These are phyloP conservation scores for Mycena olivaceomarginata DNA, from an alignment of 768 basidiomycete genomes.

Conservation along the genomic window DNA sequence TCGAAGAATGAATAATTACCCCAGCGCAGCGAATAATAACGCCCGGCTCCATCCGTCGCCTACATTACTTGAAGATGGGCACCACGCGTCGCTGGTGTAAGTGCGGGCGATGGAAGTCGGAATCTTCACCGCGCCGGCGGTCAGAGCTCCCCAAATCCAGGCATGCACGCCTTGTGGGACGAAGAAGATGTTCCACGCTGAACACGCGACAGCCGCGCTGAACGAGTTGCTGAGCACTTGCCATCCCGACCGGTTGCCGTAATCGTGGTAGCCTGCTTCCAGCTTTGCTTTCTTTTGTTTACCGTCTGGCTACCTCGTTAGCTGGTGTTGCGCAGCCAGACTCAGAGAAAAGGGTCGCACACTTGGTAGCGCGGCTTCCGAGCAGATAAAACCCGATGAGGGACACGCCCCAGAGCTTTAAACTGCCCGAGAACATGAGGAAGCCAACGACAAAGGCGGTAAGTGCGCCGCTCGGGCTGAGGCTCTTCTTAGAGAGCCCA, in stretches of 20 bases:
- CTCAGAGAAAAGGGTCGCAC: slow-evolving; percentile 58
- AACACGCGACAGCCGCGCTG: slow-evolving; percentile 74
- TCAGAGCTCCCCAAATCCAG: slow-evolving; percentile 45
- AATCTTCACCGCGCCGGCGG: slow-evolving; percentile 50
- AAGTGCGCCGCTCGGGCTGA: slow-evolving; percentile 85
- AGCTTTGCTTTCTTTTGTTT: slow-evolving; percentile 84
- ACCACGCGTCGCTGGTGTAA: slow-evolving; percentile 73
- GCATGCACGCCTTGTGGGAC: slow-evolving; percentile 65
- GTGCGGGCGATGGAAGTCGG: slow-evolving; percentile 34
- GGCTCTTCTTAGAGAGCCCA: slow-evolving; percentile 83
- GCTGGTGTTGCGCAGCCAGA: not conserved
- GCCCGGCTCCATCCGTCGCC: slow-evolving; percentile 74
- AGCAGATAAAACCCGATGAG: slow-evolving; percentile 88
- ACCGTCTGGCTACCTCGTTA: slow-evolving; percentile 67
- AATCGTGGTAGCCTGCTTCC: slow-evolving; percentile 86
- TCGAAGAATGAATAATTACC: slow-evolving; percentile 63
- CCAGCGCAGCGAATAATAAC: slow-evolving; percentile 79
- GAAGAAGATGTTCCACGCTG: slow-evolving; percentile 80
- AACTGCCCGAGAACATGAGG: slow-evolving; percentile 79
- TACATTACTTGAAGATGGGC: slow-evolving; percentile 70
- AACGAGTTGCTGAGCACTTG: slow-evolving; percentile 92
- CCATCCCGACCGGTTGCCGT: slow-evolving; percentile 84
- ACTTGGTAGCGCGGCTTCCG: slow-evolving; percentile 90
- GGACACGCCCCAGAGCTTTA: slow-evolving; percentile 46
- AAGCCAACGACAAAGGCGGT: slow-evolving; percentile 89